Evolutionary conservation across 2,329 filamentous ascomycete species (phyloP).

Genomic region (Colletotrichum graminicola): DNA sequence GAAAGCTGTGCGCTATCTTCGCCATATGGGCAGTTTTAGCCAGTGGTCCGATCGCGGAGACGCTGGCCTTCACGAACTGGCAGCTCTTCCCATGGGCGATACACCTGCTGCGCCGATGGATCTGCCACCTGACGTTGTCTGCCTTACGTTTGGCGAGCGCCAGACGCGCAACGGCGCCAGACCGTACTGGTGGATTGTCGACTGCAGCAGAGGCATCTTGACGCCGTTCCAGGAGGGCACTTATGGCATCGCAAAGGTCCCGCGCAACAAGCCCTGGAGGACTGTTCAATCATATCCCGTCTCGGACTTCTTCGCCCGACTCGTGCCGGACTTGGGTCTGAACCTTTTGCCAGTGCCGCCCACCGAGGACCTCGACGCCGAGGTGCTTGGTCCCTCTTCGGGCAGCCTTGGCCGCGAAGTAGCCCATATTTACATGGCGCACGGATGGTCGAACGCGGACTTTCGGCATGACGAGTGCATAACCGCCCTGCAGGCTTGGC

Average conservation of each 20-base stretch:
- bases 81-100: constrained; percentile 19
- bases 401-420: not conserved
- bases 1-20: constrained; percentile 38
- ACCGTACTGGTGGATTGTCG: constrained; percentile 39
- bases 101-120: constrained; percentile 35
- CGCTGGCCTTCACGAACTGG: constrained; percentile 30
- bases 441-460: constrained; percentile 24
- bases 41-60: constrained; percentile 39
- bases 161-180: not conserved
- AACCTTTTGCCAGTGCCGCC: constrained; percentile 30
- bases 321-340: constrained; percentile 15
- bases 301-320: constrained; percentile 25
- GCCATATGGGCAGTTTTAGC: constrained; percentile 28
- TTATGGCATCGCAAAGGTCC: constrained; percentile 27
- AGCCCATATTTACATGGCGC: constrained; percentile 7
- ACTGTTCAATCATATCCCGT: constrained; percentile 21
- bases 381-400: constrained; percentile 20
- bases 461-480: constrained; percentile 38
- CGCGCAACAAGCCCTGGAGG: constrained; percentile 40
- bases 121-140: constrained; percentile 28
- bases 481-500: constrained; percentile 26
- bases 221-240: constrained; percentile 24
- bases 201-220: constrained; percentile 29
- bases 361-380: constrained; percentile 35
- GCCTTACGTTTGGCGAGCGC: constrained; percentile 29